These are phyloP conservation scores for Rhizopogon rudus DNA, from an alignment of 768 basidiomycete species.

Conservation along the genomic window DNA sequence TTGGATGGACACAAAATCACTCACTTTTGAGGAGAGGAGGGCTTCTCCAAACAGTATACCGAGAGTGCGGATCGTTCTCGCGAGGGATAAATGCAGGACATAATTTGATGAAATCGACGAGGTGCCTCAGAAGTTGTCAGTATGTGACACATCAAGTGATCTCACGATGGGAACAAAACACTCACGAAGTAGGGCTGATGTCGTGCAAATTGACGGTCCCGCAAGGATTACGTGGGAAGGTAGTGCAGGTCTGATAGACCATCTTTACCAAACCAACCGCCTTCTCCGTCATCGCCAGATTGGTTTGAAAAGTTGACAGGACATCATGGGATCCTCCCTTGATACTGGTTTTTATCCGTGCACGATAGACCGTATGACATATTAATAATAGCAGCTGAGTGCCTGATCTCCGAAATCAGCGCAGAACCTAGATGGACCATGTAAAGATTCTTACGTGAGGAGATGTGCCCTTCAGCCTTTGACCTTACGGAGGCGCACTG, in stretches of 20 bases:
- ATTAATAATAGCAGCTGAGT: conserved; percentile 23
- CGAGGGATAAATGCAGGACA: no score
- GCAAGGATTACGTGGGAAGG: no score
- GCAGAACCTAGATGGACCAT: background rate
- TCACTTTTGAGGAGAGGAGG: background rate
- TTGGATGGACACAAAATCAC: background rate
- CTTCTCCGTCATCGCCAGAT: no score
- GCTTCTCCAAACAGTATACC: background rate
- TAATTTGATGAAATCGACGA: no score
- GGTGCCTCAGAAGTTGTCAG: no score
- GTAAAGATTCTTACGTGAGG: conserved; percentile 15
- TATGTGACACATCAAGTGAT: no score
- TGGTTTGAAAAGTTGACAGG: conserved; percentile 7
- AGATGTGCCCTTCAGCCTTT: conserved; percentile 16
- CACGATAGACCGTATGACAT: conserved; percentile 15
- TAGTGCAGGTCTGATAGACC: no score
- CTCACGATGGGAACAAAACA: no score
- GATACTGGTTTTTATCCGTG: conserved; percentile 24
- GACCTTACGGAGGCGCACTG: conserved; percentile 20
- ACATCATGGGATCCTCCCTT: conserved; percentile 21
- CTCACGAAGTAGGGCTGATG: no score
- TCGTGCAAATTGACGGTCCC: no score
- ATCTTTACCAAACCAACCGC: no score
- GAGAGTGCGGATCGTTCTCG: no score
- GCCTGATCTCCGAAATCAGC: conserved; percentile 7